Conservation (phyloP, 2,329 filamentous ascomycete species). For the Fusarium staphyleae region DNA sequence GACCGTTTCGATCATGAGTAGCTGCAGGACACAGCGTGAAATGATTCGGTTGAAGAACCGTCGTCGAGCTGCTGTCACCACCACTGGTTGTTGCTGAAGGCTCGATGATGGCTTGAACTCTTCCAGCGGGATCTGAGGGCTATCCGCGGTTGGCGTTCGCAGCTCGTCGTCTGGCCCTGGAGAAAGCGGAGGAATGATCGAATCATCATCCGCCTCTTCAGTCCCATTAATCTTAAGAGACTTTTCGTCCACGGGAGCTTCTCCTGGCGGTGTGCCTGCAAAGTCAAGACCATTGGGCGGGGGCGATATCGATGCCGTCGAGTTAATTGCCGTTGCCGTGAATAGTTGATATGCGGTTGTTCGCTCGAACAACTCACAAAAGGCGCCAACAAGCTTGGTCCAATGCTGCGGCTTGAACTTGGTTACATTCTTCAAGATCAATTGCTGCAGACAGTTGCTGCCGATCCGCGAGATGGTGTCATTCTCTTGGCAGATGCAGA, state of each 20-base stretch:
- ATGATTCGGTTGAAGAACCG: slow-evolving; percentile 99
- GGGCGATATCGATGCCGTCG: slow-evolving; percentile 59
- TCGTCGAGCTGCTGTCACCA: slow-evolving; percentile 89
- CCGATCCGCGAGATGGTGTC: slow-evolving; percentile 98
- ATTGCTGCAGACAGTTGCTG: slow-evolving; percentile 95
- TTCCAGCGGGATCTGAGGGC: slow-evolving; percentile 67
- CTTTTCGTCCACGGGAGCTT: slow-evolving; percentile 57
- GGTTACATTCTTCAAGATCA: slow-evolving; percentile 94
- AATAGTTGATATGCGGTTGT: slow-evolving; percentile 97
- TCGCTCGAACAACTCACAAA: slow-evolving; percentile 92
- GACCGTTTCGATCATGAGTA: slow-evolving; percentile 99
- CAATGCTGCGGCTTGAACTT: slow-evolving; percentile 91
- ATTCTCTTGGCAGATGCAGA: slow-evolving; percentile 99
- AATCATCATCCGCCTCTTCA: slow-evolving; percentile 52
- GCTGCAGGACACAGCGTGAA: slow-evolving; percentile 94
- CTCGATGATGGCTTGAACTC: slow-evolving; percentile 83
- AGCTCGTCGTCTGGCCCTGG: slow-evolving; percentile 46
- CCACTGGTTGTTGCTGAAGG: slow-evolving; percentile 85
- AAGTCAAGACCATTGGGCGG: slow-evolving; percentile 61
- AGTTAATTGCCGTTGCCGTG: slow-evolving; percentile 72
- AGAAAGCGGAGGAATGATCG: slow-evolving; percentile 40
- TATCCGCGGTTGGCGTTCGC: slow-evolving; percentile 43
- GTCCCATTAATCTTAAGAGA: slow-evolving; percentile 67
- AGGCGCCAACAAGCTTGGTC: slow-evolving; percentile 92
- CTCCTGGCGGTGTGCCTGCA: slow-evolving; percentile 51